phyloP scores from a whole-genome alignment of 1,139 yeast genomes.

The Blastobotrys indianensis region DNA sequence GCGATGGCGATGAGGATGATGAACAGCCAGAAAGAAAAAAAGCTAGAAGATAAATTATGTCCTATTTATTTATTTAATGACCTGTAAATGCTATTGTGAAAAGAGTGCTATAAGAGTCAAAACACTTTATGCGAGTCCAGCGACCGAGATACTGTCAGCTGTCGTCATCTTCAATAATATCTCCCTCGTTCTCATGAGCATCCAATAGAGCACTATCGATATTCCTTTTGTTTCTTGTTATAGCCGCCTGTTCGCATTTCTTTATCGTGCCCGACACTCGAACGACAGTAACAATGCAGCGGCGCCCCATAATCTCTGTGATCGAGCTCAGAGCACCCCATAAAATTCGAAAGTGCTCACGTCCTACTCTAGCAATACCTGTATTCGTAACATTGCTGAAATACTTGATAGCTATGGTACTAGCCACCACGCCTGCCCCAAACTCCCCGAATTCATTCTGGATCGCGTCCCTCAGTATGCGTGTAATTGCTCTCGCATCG shows the following conservation, averaged over 20 bases:
- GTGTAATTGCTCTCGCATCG: conserved; percentile 23
- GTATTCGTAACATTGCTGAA: conserved; percentile 77
- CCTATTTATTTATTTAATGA: too few species aligned
- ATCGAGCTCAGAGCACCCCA: conserved; percentile 68
- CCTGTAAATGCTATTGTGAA: too few species aligned
- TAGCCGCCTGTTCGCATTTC: conserved; percentile 64
- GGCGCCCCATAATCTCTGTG: conserved; percentile 45
- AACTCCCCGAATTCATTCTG: conserved; percentile 67
- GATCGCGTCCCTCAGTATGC: conserved; percentile 49
- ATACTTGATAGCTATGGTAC: conserved; percentile 59
- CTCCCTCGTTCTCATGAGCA: conserved; percentile 2
- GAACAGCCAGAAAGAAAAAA: not conserved
- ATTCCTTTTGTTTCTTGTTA: conserved; percentile 33
- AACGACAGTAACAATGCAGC: conserved; percentile 54
- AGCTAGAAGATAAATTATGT: not conserved
- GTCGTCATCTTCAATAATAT: not conserved
- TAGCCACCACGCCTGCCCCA: conserved; percentile 64
- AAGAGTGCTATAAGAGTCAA: too few species aligned
- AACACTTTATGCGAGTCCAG: too few species aligned
- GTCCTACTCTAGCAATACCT: conserved; percentile 73
- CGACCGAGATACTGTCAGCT: too few species aligned
- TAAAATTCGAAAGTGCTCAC: conserved; percentile 58
- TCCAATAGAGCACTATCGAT: conserved; percentile 14
- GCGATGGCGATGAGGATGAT: conserved; percentile 1
- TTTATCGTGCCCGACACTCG: conserved; percentile 86